Percentiles rank a stretch among this genome's conserved stretches.
These are phyloP conservation scores for Colletotrichum viniferum DNA, from an alignment of 2,329 filamentous ascomycete species.

Conservation along the genomic window DNA sequence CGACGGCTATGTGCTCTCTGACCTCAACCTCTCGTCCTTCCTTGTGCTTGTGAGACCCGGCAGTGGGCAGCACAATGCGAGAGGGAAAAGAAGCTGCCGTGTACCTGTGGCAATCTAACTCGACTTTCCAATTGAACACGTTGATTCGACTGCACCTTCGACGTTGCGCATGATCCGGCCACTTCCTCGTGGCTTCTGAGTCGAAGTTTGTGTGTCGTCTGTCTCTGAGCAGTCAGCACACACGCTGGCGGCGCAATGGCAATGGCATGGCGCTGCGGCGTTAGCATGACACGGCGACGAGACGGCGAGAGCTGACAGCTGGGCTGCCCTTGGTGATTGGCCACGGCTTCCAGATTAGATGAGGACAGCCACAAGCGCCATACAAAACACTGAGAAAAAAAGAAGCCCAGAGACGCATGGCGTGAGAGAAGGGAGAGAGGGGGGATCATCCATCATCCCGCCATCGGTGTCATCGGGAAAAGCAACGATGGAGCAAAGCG, in stretches of 20 bases:
- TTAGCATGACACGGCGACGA: neutral
- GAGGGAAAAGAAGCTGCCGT: slow-evolving; percentile 3
- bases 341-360: neutral
- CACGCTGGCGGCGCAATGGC: neutral
- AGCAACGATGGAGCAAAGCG: neutral
- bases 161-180: neutral
- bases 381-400: slow-evolving; percentile 1
- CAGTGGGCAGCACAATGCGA: slow-evolving; percentile 2
- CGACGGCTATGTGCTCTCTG: slow-evolving; percentile 14
- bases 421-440: slow-evolving; percentile 1
- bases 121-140: neutral
- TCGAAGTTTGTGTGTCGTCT: neutral
- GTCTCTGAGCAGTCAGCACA: neutral
- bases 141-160: neutral
- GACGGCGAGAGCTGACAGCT: slow-evolving; percentile 6
- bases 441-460: slow-evolving; percentile 11
- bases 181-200: neutral
- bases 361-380: slow-evolving; percentile 14
- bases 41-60: slow-evolving; percentile 5
- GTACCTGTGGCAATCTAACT: slow-evolving; percentile 6
- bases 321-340: slow-evolving; percentile 8
- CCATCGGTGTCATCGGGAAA: neutral
- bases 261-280: neutral
- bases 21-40: neutral
- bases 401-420: slow-evolving; percentile 4